phyloP scores from a whole-genome alignment of 352 stramenopile species.

The Stramenopiles sp. region DNA sequence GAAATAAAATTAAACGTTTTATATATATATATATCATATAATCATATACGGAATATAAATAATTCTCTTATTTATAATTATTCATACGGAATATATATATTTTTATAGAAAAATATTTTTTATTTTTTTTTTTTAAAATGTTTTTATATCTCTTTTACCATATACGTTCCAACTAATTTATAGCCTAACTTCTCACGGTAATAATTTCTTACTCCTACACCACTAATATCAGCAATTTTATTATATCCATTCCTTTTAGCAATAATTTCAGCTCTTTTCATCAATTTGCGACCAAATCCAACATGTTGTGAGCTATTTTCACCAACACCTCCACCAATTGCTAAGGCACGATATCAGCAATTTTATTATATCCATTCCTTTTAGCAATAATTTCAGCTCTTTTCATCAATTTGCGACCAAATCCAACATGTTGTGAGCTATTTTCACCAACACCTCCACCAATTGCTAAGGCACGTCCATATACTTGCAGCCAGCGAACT shows the following conservation, averaged over 20 bases:
- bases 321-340: conserved; percentile 16
- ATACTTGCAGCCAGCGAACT: conserved; percentile 66
- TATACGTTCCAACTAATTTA: background rate
- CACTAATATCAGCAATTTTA: conserved; percentile 62
- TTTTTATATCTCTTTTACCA: too few species aligned
- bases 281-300: conserved; percentile 58
- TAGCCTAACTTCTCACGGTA: conserved; percentile 30
- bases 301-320: conserved; percentile 50
- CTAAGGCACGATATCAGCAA: conserved; percentile 43
- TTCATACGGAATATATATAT: too few species aligned
- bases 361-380: conserved; percentile 40
- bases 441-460: conserved; percentile 20
- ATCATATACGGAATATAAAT: too few species aligned
- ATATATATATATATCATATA: too few species aligned
- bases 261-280: conserved; percentile 52
- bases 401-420: conserved; percentile 57
- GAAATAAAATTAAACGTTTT: too few species aligned
- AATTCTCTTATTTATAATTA: too few species aligned
- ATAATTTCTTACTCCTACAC: conserved; percentile 67
- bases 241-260: conserved; percentile 36
- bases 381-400: conserved; percentile 50
- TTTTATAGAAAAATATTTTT: too few species aligned
- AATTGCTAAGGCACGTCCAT: conserved; percentile 50
- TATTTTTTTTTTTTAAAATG: too few species aligned
- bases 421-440: conserved; percentile 57